Base-by-base conservation (phyloP, 1,284 basidiomycete genomes). In the Ganoderma sinense region DNA sequence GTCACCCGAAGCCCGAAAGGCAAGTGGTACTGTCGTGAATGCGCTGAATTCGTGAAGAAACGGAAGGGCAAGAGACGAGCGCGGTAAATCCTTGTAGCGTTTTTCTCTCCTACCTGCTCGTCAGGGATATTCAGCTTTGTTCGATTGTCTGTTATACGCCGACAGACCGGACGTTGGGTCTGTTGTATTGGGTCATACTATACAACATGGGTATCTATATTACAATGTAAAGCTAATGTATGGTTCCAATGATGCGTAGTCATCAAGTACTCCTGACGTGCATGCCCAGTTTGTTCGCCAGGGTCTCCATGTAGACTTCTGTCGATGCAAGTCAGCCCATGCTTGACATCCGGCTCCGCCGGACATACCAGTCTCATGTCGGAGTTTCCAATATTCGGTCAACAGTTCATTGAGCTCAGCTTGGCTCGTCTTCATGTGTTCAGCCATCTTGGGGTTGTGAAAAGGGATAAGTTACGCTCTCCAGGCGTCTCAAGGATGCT, bases 301-400 rank as follows among this genome's bases (percentile, higher is more conserved):
- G 82, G 0, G 89, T 93, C 78, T 94, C 92, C 91, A 94, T 94
- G 75, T 93, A 94, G 1, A 93, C 86, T 78, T 93, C 92, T 94
- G 75, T 55, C 31, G 60, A 45, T 39, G 73, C 56, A 69, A 67
- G 62, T 43, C 53, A 64, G 31, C 41, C 26, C 11, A 33, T 14
- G 31, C 5, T 33, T 6, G 16, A 45, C 67, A 55, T 48, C 65
- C 55, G 31, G 39, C 43, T 10, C 26, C 51, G 5, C 70, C 41
- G 11, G 18, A 79, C 83, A 73, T 78, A 94, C 94, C 93, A 72
- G 93, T 91, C 77, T 91, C 89, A 76, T 93, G 90, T 64, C 94
- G 85, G 70, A 96, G 83, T 67, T 87, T 89, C 91, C 92, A 94
- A 77, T 96, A 96, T 77, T 94, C 93, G 20, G 87, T 82, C 55